Evolutionary conservation across 805 yeast genomes (phyloP).

Genomic region (Candida yuanshanica): DNA sequence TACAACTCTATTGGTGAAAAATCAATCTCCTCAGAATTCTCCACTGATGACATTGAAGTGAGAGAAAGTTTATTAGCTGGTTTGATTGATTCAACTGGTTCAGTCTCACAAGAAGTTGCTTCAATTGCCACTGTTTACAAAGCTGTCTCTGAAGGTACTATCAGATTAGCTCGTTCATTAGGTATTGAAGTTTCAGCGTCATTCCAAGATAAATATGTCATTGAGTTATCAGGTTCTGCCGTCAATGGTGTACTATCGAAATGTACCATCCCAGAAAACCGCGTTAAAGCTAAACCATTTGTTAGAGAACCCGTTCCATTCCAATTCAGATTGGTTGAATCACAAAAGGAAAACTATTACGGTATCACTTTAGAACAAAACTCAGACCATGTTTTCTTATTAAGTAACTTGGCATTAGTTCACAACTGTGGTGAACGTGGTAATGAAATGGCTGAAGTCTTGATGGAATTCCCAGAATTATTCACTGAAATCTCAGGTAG

Average conservation of each 20-base stretch:
- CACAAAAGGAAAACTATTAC: constrained; percentile 31
- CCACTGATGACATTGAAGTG: constrained; percentile 32
- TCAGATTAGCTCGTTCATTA: constrained; percentile 36
- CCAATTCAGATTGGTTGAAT: constrained; percentile 27
- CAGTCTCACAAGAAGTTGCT: constrained; percentile 23
- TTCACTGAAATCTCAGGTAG: constrained; percentile 86
- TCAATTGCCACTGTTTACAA: constrained; percentile 28
- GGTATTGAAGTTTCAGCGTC: constrained; percentile 34
- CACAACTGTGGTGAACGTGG: constrained; percentile 83
- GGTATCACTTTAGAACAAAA: constrained; percentile 33
- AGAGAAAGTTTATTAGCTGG: constrained; percentile 42
- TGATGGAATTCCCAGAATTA: constrained; percentile 99
- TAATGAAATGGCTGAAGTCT: constrained; percentile 98
- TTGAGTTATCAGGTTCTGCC: constrained; percentile 23
- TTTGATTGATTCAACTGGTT: constrained; percentile 36
- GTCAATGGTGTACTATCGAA: constrained; percentile 22
- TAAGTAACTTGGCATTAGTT: constrained; percentile 32
- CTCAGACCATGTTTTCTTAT: constrained; percentile 38
- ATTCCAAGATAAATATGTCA: constrained; percentile 21
- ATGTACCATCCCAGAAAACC: constrained; percentile 23
- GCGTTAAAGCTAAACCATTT: constrained; percentile 1
- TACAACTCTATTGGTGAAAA: constrained; percentile 17
- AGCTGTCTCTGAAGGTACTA: constrained; percentile 31
- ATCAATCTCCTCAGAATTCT: constrained; percentile 30
- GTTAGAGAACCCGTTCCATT: constrained; percentile 15